Percentiles rank a stretch among this genome's conserved stretches.
phyloP scores from a whole-genome alignment of 495 filamentous ascomycete species.

The Neurospora sp. region DNA sequence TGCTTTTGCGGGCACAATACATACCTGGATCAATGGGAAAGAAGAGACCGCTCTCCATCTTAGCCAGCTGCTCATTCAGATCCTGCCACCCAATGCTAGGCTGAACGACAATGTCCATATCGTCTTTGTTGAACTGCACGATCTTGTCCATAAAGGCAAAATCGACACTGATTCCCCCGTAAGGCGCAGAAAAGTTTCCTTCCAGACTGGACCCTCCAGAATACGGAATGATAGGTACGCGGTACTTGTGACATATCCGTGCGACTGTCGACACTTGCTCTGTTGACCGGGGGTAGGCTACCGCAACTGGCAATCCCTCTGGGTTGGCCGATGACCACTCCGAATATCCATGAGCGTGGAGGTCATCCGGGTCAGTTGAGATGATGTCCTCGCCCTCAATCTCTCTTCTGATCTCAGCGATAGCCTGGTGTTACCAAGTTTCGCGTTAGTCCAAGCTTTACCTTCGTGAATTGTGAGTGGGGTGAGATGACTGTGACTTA shows the following conservation, averaged over 20 bases:
- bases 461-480: background rate
- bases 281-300: slow-evolving; percentile 68
- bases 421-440: slow-evolving; percentile 9
- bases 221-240: slow-evolving; percentile 79
- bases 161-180: slow-evolving; percentile 80
- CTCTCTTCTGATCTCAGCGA: slow-evolving; percentile 49
- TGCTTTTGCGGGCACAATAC: slow-evolving; percentile 1
- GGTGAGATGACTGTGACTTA: background rate
- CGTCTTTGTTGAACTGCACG: slow-evolving; percentile 65
- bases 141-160: slow-evolving; percentile 82
- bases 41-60: slow-evolving; percentile 66
- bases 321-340: slow-evolving; percentile 83
- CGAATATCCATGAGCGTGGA: slow-evolving; percentile 74
- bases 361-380: slow-evolving; percentile 73
- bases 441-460: background rate
- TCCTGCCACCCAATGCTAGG: slow-evolving; percentile 88
- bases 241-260: slow-evolving; percentile 71
- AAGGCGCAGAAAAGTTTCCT: slow-evolving; percentile 77
- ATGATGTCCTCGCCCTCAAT: slow-evolving; percentile 56
- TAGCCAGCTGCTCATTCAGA: slow-evolving; percentile 64
- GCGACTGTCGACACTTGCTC: slow-evolving; percentile 73
- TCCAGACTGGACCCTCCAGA: slow-evolving; percentile 83
- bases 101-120: slow-evolving; percentile 90
- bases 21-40: slow-evolving; percentile 78
- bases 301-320: slow-evolving; percentile 66